phyloP scores from a whole-genome alignment of 2,329 filamentous ascomycete species.

The Neocucurbitaria cava region DNA sequence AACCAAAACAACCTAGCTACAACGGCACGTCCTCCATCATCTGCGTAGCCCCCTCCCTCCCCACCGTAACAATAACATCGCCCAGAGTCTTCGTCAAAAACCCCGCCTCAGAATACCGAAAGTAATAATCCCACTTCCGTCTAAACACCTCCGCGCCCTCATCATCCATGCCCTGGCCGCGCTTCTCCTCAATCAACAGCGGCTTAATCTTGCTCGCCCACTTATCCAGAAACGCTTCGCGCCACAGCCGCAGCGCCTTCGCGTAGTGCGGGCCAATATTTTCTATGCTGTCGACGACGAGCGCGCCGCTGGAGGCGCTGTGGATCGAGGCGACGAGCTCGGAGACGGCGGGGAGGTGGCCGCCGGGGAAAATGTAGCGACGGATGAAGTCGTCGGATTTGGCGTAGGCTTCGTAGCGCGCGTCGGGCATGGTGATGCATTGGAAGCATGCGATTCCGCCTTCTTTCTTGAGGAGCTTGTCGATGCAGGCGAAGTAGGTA shows the following conservation, averaged over 20 bases:
- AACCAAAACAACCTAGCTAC: too few species aligned
- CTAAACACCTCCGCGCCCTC: constrained; percentile 72
- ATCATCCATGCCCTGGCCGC: constrained; percentile 65
- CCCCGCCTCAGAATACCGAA: constrained; percentile 76
- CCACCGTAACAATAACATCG: constrained; percentile 75
- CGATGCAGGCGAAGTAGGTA: constrained; percentile 71
- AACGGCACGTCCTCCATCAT: constrained; percentile 75
- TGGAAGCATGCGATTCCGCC: constrained; percentile 75
- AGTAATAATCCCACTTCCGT: constrained; percentile 81
- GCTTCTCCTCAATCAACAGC: constrained; percentile 65
- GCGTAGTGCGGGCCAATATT: constrained; percentile 79
- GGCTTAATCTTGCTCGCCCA: constrained; percentile 68
- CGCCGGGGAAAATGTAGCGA: constrained; percentile 81
- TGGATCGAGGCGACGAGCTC: constrained; percentile 70
- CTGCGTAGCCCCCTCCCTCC: constrained; percentile 68
- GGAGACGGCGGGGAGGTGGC: constrained; percentile 71
- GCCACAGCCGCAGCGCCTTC: constrained; percentile 72
- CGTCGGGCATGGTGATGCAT: constrained; percentile 78
- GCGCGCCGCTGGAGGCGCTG: constrained; percentile 64
- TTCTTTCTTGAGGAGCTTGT: constrained; percentile 69
- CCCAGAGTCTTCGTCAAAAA: constrained; percentile 75
- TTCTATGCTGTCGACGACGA: constrained; percentile 71
- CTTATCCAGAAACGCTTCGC: constrained; percentile 68
- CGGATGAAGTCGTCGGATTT: constrained; percentile 76
- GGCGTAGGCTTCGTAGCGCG: constrained; percentile 70